Evolutionary conservation across 768 basidiomycete species (phyloP), one percentile per base, ranked within the genome.

Genomic region (Russula vinacea): DNA sequence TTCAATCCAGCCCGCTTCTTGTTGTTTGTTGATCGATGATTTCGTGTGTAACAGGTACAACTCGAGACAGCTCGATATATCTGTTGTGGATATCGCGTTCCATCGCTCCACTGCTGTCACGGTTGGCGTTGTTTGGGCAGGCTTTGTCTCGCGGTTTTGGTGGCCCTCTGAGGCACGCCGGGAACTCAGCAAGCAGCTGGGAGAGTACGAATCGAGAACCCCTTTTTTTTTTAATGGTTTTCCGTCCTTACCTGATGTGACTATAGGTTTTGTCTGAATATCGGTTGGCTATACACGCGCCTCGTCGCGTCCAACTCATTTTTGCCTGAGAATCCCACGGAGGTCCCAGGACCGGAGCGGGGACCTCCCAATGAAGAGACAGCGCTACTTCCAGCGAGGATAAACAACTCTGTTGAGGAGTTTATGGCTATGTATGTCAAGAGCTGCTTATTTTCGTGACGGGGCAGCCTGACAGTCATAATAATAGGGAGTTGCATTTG

Each of bases 81-180:
- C 85, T 2, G 87, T 91, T 0, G 68, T 84, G 39, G 75, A 83
- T 35, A 84, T 97, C 57, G 96, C 94, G 0, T 78, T 82, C 37
- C 84, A 88, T 70, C 88, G 97, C 53, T 88, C 88, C 1, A 68
- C 88, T 5, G 83, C 95, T 37, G 96, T 99, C 22, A 89, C 82
- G 0, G 81, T 83, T 8, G 97, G 96, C 9, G 92, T 94, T 3
- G 72, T 95, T 1, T 98, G 92, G 90, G 94, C 94, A 0, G 83
- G 87, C 3, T 76, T 98, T 55, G 86, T 97, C 24, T 94, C 92
- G 5, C 79, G 92, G 53, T 88, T 89, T 67, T 94, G 94, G 90
- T 98, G 95, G 96, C 97, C 97, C 1, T 84, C 90, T 10, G 95
- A 97, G 71, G 97, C 97, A 0, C 79, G 96, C 52, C 79, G 90